Percentiles rank a stretch among this genome's conserved stretches.
These are phyloP conservation scores for Noccaea bulbosa DNA, from an alignment of 345 rosid genomes.

Conservation along the genomic window DNA sequence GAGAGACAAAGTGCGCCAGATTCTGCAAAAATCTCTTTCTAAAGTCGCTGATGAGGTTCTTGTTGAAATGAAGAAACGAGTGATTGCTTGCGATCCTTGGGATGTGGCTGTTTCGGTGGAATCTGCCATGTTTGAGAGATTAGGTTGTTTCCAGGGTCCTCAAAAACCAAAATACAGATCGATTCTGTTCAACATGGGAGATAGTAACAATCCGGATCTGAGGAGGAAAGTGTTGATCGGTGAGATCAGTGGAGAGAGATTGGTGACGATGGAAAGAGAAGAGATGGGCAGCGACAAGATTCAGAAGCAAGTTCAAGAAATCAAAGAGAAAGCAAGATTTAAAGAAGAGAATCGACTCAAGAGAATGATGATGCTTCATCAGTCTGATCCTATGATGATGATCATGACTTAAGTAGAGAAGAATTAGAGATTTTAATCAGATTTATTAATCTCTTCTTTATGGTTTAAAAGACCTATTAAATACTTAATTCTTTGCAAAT, in stretches of 20 bases:
- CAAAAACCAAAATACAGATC: constrained; percentile 14
- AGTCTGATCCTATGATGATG: background rate
- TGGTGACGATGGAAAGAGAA: constrained; percentile 20
- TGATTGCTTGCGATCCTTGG: background rate
- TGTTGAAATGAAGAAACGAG: constrained; percentile 22
- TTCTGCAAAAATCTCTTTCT: background rate
- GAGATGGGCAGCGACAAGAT: constrained; percentile 28
- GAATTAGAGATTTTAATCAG: background rate
- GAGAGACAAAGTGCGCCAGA: constrained; percentile 27
- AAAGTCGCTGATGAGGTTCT: constrained; percentile 21
- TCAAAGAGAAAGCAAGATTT: constrained; percentile 21
- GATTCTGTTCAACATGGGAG: constrained; percentile 26
- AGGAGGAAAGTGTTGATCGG: constrained; percentile 23
- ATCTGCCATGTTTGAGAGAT: constrained; percentile 4
- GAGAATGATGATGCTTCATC: background rate
- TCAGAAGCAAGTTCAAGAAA: constrained; percentile 3
- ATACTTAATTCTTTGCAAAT: too few species aligned
- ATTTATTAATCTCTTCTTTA: background rate
- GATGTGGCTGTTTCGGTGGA: constrained; percentile 6
- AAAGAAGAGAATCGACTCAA: constrained; percentile 14
- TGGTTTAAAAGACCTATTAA: too few species aligned
- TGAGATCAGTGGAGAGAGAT: constrained; percentile 17
- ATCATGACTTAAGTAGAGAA: background rate
- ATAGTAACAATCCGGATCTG: constrained; percentile 24
- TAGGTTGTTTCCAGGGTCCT: constrained; percentile 4